Evolutionary conservation across 2,329 filamentous ascomycete genomes (phyloP), one percentile per base, ranked within the genome.

Genomic region (Penicillium rolfsii): DNA sequence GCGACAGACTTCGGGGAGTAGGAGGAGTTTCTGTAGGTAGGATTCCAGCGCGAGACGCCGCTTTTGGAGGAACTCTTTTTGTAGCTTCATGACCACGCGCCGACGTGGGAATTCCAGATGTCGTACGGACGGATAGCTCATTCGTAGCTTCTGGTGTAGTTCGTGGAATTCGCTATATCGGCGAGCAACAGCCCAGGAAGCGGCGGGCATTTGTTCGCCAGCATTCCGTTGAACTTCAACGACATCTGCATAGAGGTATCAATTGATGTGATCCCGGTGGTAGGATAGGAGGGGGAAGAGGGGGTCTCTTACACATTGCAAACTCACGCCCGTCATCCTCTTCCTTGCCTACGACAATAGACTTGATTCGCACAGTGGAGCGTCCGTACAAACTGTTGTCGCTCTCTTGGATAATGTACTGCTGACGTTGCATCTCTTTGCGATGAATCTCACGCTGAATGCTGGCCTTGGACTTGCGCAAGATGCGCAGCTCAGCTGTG

Each of bases 91-190:
- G 55, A 99, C 90, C 79, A 98, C 89, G 62, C 95, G 89, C 40
- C 96, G 86, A 19, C 94, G 86, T 1, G 95, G 95, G 71, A 99
- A 98, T 69, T 98, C 94, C 2, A 99, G 84, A 66, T 91, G 87
- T 52, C 93, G 87, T 16, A 98, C 93, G 16, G 91, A 93, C 0
- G 93, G 88, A 70, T 97, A 99, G 63, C 90, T 87, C 41, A 88
- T 85, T 56, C 95, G 89, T 28, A 99, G 83, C 58, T 89, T 90
- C 73, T 97, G 95, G 73, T 99, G 92, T 19, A 99, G 85, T 65
- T 97, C 93, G 70, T 96, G 93, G 71, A 99, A 99, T 76, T 98
- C 94, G 79, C 93, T 97, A 74, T 99, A 99, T 66, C 95, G 86
- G 59, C 94, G 87, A n/a, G 91, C 91, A 46, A 99, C 88, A 14